Percentiles rank a stretch among this genome's conserved stretches.
These are phyloP conservation scores for Cadophora malorum DNA, from an alignment of 2,329 filamentous ascomycete genomes.

Conservation along the genomic window DNA sequence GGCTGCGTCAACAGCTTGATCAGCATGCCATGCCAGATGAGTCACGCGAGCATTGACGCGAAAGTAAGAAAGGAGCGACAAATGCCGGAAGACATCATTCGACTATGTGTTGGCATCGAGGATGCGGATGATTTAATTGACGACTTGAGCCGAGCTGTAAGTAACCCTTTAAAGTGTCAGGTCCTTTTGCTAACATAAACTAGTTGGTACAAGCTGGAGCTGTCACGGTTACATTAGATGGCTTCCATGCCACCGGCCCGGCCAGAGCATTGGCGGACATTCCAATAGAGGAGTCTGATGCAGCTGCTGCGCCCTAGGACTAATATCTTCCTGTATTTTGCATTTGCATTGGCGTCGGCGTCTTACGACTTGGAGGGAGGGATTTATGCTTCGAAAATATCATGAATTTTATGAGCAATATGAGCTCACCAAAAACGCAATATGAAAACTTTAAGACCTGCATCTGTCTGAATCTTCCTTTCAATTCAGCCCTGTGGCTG, in stretches of 20 bases:
- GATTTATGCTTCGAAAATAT: slow-evolving; percentile 3
- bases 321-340: slow-evolving; percentile 22
- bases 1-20: slow-evolving; percentile 98
- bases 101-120: slow-evolving; percentile 95
- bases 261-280: slow-evolving; percentile 39
- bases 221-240: slow-evolving; percentile 83
- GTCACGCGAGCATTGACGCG: slow-evolving; percentile 96
- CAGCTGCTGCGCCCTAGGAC: slow-evolving; percentile 35
- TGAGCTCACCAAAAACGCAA: slow-evolving; percentile 11
- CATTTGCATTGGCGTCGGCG: slow-evolving; percentile 33
- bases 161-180: slow-evolving; percentile 48
- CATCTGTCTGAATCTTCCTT: neutral
- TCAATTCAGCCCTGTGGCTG: slow-evolving; percentile 3
- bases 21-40: slow-evolving; percentile 99
- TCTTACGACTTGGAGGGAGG: slow-evolving; percentile 16
- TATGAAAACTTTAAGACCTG: slow-evolving; percentile 16
- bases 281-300: slow-evolving; percentile 42
- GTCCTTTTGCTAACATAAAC: slow-evolving; percentile 35
- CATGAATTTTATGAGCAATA: slow-evolving; percentile 9
- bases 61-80: slow-evolving; percentile 88
- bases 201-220: slow-evolving; percentile 93
- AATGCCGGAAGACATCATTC: slow-evolving; percentile 96
- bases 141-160: slow-evolving; percentile 87
- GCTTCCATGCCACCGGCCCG: slow-evolving; percentile 67
- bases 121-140: slow-evolving; percentile 91